Evolutionary conservation across 306 rosid genomes (phyloP).

Genomic region (Glycyrrhiza uralensis): DNA sequence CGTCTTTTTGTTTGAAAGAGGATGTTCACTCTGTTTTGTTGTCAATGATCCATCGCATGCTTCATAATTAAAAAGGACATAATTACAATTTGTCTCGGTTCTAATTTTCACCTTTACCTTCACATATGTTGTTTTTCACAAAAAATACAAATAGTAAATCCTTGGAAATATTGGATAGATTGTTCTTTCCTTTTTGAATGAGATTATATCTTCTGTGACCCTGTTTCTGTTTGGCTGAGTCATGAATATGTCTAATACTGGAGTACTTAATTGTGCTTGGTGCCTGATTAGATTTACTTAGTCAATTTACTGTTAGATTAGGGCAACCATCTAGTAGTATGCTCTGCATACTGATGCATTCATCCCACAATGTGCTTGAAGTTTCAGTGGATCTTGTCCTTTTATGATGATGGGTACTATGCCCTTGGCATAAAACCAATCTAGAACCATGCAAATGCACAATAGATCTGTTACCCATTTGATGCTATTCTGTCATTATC

Average conservation of each 20-base stretch:
- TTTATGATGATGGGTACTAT: background rate
- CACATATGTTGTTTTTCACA: background rate
- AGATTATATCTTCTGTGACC: background rate
- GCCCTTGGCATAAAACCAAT: background rate
- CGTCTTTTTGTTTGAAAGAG: background rate
- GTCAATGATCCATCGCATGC: background rate
- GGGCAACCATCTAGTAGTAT: background rate
- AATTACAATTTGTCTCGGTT: background rate
- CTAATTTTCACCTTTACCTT: background rate
- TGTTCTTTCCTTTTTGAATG: background rate
- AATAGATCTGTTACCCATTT: background rate
- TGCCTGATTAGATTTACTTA: background rate
- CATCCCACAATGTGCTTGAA: background rate
- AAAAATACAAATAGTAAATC: background rate
- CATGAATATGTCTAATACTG: background rate
- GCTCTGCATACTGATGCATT: background rate
- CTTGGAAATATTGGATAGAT: background rate
- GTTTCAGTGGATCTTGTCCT: background rate
- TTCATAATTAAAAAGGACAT: background rate
- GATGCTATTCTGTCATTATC: background rate
- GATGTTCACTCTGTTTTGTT: background rate
- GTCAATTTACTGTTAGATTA: background rate
- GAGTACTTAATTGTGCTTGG: background rate
- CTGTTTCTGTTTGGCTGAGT: background rate
- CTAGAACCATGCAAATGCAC: conserved; percentile 3